Evolutionary conservation across 257 asterid genomes (phyloP), one percentile per base, ranked within the genome.

Genomic region (Solanum etuberosum): DNA sequence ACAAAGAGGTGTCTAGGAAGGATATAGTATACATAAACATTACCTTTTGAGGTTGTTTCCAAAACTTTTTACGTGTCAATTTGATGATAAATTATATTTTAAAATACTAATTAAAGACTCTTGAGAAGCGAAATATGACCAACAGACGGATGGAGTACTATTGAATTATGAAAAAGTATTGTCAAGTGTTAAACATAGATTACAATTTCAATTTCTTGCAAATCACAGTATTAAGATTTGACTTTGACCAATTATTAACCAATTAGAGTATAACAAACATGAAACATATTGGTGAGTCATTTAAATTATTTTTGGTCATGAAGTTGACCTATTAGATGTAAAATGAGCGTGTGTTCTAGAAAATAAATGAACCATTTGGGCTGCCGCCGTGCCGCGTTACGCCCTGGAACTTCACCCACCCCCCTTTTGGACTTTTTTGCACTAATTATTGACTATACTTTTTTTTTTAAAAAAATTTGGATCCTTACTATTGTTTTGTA

Each of bases 321-420:
- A 10, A 23, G 88, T 25, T 89, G 85, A 87, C 87, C 83, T 7
- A 6, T n/a, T 68, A 43, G 37, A 20, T 32, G 23, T 32, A 46
- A 85, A 84, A n/a, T 31, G 32, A n/a, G 59, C 25, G 63, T 25
- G 84, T 77, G 37, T 77, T 77, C 84, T 77, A 13, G 84, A 77
- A 77, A 77, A 38, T 37, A 77, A 77, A 74, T 37, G 54, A 48
- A 21, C 14, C 51, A 21, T 37, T 71, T 71, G 6, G 65, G 84
- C 65, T 40, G 20, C 48, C 51, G 31, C 80, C 78, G 78, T 73
- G 59, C 83, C 83, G 61, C 59, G 83, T 77, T 77, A 40, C 61
- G 35, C 61, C 8, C 14, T 15, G 61, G 65, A 78, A 27, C 18
- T 12, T 78, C 84, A 78, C 84, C 84, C 27, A 78, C 84, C 65